A percentile compares a stretch with the other conserved stretches of the same genome.
Evolutionary conservation across 495 filamentous ascomycete genomes (phyloP).

Genomic region (Neurospora tetrasperma): DNA sequence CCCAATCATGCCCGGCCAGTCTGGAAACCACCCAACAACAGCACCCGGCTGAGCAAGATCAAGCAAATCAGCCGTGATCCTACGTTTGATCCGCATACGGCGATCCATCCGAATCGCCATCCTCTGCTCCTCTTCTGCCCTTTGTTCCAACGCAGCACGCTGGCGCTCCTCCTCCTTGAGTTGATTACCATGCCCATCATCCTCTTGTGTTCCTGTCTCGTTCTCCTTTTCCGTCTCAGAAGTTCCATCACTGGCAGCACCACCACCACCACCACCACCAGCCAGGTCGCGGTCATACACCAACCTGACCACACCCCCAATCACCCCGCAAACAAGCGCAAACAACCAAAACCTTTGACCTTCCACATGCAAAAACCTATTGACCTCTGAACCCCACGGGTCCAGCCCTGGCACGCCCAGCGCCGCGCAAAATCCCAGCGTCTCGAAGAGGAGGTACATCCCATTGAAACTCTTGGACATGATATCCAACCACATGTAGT

Average conservation of each 20-base stretch:
- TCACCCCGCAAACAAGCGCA: constrained; percentile 31
- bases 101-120: constrained; percentile 1
- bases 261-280: neutral
- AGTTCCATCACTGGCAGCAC: neutral
- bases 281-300: constrained; percentile 7
- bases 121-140: neutral
- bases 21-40: constrained; percentile 45
- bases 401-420: constrained; percentile 39
- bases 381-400: constrained; percentile 16
- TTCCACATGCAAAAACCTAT: constrained; percentile 29
- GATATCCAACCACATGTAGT: constrained; percentile 23
- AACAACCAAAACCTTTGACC: constrained; percentile 59
- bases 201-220: neutral
- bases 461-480: constrained; percentile 33
- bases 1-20: constrained; percentile 35
- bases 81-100: constrained; percentile 15
- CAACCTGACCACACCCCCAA: constrained; percentile 17
- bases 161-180: neutral
- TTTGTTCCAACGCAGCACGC: neutral
- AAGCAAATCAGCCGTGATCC: constrained; percentile 42
- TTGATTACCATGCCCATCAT: constrained; percentile 1
- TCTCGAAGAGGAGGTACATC: constrained; percentile 39
- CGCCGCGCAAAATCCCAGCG: constrained; percentile 28
- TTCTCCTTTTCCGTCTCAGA: constrained; percentile 4
- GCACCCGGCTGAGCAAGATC: constrained; percentile 47